These are phyloP conservation scores for Trypanosoma melophagium DNA, from an alignment of 208 protist genomes.

Conservation along the genomic window DNA sequence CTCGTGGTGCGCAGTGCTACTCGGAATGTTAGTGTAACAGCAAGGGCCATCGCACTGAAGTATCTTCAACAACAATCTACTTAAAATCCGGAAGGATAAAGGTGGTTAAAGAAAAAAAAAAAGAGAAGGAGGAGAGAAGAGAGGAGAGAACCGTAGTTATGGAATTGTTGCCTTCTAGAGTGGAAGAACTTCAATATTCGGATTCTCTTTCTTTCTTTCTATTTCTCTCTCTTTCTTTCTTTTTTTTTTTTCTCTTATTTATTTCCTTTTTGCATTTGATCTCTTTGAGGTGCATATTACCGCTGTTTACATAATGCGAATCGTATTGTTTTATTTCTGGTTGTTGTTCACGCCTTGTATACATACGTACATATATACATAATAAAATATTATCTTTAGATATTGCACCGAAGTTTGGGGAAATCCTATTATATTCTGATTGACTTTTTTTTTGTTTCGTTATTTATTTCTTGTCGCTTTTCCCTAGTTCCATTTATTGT, in stretches of 20 bases:
- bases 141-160: no score
- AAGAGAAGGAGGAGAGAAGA: background rate
- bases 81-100: background rate
- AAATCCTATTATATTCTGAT: background rate
- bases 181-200: no score
- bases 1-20: constrained; percentile 63
- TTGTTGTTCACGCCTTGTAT: background rate
- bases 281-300: no score
- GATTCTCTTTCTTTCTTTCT: no score
- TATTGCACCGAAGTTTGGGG: background rate
- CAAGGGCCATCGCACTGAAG: constrained; percentile 55
- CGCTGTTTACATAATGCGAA: background rate
- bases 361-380: no score
- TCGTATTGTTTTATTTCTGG: constrained; percentile 7
- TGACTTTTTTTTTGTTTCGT: background rate
- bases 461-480: background rate
- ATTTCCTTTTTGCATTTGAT: no score
- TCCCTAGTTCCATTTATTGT: background rate
- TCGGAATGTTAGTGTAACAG: constrained; percentile 43
- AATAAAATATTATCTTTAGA: background rate
- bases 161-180: no score
- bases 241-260: background rate
- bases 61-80: constrained; percentile 49
- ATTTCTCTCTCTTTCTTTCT: background rate
- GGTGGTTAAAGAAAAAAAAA: background rate